Evolutionary conservation across 371 early-diverging fungal species (phyloP).

Genomic region (Funneliformis caledonium): DNA sequence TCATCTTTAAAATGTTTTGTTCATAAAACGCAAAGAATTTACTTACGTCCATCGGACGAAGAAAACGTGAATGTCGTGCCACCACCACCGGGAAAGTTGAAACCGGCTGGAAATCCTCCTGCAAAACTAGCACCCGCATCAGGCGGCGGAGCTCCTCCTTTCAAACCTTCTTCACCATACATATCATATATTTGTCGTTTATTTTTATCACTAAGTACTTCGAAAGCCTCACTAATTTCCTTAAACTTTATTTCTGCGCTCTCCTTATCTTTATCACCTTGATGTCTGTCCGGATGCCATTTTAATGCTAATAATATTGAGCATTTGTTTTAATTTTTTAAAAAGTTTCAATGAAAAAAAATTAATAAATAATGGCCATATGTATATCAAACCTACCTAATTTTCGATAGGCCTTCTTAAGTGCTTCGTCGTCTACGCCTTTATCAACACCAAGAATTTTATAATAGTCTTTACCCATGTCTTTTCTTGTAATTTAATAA

Average conservation of each 20-base stretch:
- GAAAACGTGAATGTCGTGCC: conserved; percentile 64
- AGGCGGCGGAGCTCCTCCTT: conserved; percentile 56
- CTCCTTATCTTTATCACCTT: conserved; percentile 20
- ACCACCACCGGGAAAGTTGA: conserved; percentile 52
- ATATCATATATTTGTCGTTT: conserved; percentile 88
- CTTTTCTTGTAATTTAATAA: no score
- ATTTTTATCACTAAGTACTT: conserved; percentile 90
- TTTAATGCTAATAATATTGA: conserved; percentile 41
- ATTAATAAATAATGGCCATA: background rate
- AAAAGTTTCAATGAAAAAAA: background rate
- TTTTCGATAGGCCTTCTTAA: conserved; percentile 94
- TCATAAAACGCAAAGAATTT: background rate
- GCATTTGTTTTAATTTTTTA: background rate
- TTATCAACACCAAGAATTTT: conserved; percentile 67
- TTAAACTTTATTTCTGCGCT: conserved; percentile 78
- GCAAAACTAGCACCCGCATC: conserved; percentile 54
- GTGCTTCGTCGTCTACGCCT: conserved; percentile 79
- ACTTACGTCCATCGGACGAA: conserved; percentile 46
- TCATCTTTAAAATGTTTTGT: no score
- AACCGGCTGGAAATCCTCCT: conserved; percentile 60
- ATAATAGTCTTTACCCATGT: conserved; percentile 43
- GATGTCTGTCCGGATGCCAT: conserved; percentile 46
- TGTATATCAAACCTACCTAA: conserved; percentile 6
- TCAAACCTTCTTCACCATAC: conserved; percentile 91
- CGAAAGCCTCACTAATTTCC: conserved; percentile 88